Evolutionary conservation across 2,329 filamentous ascomycete species (phyloP).

Genomic region (Penicillium fuscoglaucum): DNA sequence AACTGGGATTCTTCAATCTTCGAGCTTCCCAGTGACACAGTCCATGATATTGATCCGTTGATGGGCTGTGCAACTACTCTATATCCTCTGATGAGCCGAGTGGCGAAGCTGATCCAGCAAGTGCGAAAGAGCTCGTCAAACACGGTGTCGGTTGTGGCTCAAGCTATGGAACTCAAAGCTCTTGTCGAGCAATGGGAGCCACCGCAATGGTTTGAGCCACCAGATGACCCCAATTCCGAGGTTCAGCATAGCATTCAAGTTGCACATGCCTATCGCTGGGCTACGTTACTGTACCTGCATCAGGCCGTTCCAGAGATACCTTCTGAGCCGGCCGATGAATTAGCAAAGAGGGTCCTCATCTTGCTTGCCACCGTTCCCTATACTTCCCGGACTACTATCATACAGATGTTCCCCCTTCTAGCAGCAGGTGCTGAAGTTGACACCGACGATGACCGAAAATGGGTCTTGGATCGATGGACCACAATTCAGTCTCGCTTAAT

Average conservation of each 20-base stretch:
- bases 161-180: slow-evolving; percentile 62
- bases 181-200: slow-evolving; percentile 63
- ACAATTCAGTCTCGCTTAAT: slow-evolving; percentile 62
- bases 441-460: slow-evolving; percentile 60
- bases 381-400: slow-evolving; percentile 62
- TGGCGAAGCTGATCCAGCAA: slow-evolving; percentile 65
- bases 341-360: slow-evolving; percentile 63
- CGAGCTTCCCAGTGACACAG: slow-evolving; percentile 45
- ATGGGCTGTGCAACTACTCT: slow-evolving; percentile 69
- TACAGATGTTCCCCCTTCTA: slow-evolving; percentile 69
- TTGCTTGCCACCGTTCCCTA: slow-evolving; percentile 64
- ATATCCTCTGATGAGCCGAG: slow-evolving; percentile 67
- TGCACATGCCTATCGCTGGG: slow-evolving; percentile 66
- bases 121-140: slow-evolving; percentile 59
- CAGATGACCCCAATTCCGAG: slow-evolving; percentile 63
- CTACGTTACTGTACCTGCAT: slow-evolving; percentile 65
- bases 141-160: slow-evolving; percentile 60
- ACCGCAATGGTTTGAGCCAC: slow-evolving; percentile 58
- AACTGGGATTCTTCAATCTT: slow-evolving; percentile 43
- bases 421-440: slow-evolving; percentile 66
- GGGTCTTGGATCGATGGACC: slow-evolving; percentile 64
- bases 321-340: slow-evolving; percentile 55
- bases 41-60: slow-evolving; percentile 65
- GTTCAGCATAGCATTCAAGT: slow-evolving; percentile 66
- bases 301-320: slow-evolving; percentile 69